A percentile compares a stretch with the other conserved stretches of the same genome.
phyloP scores from a whole-genome alignment of 768 basidiomycete genomes.

The Lentinula sp. region DNA sequence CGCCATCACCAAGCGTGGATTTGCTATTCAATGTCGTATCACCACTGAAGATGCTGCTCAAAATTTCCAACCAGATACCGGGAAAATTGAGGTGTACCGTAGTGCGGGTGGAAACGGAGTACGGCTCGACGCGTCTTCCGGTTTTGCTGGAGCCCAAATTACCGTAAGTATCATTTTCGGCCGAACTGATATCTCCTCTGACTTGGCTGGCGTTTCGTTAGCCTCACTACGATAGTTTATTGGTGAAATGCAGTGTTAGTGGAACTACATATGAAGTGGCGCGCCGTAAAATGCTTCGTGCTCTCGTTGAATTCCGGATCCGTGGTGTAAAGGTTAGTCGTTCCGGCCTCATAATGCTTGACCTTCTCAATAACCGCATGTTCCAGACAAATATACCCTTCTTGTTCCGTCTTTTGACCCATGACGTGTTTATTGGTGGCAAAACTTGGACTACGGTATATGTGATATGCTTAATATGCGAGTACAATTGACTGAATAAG shows the following conservation, averaged over 20 bases:
- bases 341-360: not conserved
- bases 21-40: conserved; percentile 97
- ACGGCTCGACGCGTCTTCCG: conserved; percentile 92
- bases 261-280: conserved; percentile 99
- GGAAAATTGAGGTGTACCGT: conserved; percentile 99
- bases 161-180: conserved; percentile 51
- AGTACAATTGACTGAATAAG: not conserved
- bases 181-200: not conserved
- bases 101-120: conserved; percentile 99
- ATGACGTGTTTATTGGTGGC: conserved; percentile 92
- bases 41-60: conserved; percentile 95
- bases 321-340: conserved; percentile 88
- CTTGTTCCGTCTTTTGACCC: conserved; percentile 95
- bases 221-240: conserved; percentile 97
- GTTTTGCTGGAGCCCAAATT: conserved; percentile 98
- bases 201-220: conserved; percentile 22
- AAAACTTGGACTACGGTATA: conserved; percentile 94
- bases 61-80: conserved; percentile 96
- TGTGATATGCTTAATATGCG: conserved; percentile 12
- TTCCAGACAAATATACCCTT: conserved; percentile 96
- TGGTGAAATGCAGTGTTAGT: conserved; percentile 93
- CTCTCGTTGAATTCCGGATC: conserved; percentile 99
- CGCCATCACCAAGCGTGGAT: conserved; percentile 91
- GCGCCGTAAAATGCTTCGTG: conserved; percentile 97
- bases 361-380: no score